These are phyloP conservation scores for Citrus inodora DNA, from an alignment of 345 rosid genomes.

Conservation along the genomic window DNA sequence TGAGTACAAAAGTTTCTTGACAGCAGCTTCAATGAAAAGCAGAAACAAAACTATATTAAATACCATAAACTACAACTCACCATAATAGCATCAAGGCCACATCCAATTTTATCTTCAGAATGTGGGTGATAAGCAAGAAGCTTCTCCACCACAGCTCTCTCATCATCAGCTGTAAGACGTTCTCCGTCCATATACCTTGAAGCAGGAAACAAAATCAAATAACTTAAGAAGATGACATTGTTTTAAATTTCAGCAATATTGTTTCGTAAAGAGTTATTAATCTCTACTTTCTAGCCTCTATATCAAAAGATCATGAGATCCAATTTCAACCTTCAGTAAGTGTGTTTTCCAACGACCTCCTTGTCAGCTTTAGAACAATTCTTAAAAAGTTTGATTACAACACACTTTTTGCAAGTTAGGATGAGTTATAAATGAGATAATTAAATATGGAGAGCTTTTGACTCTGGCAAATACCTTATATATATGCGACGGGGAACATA, in stretches of 20 bases:
- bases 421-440: neutral
- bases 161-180: constrained; percentile 58
- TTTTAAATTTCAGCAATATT: neutral
- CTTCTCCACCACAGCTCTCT: constrained; percentile 51
- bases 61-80: constrained; percentile 30
- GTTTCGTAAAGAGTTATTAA: neutral
- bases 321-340: neutral
- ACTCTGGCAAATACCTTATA: neutral
- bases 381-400: neutral
- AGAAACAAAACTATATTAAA: neutral
- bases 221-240: neutral
- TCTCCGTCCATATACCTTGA: constrained; percentile 73
- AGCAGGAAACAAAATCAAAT: constrained; percentile 15
- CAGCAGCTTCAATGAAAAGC: neutral
- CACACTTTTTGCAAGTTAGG: neutral
- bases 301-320: neutral
- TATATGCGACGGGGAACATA: neutral
- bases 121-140: constrained; percentile 77
- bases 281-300: neutral
- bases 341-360: neutral
- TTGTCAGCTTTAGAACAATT: neutral
- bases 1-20: neutral
- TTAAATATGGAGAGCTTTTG: neutral
- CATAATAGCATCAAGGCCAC: constrained; percentile 75
- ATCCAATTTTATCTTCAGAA: constrained; percentile 78